Evolutionary conservation across 306 rosid genomes (phyloP), one percentile per base, ranked within the genome.

Genomic region (Malus orientalis): DNA sequence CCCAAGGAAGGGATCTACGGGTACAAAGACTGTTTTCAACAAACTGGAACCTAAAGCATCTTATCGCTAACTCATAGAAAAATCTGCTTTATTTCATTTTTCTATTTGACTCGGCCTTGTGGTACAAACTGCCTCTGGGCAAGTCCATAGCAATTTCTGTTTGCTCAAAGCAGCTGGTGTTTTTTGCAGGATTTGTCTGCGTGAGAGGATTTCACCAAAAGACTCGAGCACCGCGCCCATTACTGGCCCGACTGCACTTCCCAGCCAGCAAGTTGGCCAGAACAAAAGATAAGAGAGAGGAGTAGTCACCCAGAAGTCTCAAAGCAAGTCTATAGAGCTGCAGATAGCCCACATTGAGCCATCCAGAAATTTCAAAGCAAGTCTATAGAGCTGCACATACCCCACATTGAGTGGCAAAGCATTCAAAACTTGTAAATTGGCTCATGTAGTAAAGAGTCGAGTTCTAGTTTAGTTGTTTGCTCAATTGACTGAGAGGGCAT

Each of bases 141-240:
- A 42, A 40, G 40, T 44, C 61, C 69, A 22, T 11, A 22, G 30
- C 27, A 73, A 44, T 42, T 4, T 42, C 6, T 32, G 58, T 53
- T 70, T 74, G 51, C 70, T 79, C 4, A 54, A 16, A 67, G 13
- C 33, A 68, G 20, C 55, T 74, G 64, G 20, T 84, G 20, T 16
- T 49, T 49, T 40, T 81, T 88, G 88, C 90, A 93, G 97, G 98
- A 9, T 90, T 80, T 83, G 90, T 93, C 36, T 93, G 97, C 64
- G 98, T 93, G 29, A 88, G 98, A 44, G 98, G 96, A 36, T 93
- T 91, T 85, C 96, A 93, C 75, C 87, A 79, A 55, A 67, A 73
- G 82, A 53, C 87, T 1, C 73, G 97, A 57, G 87, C 89, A 40
- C 98, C 98, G 3, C 94, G 97, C 1, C 98, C 98, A 63, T 78